A percentile compares a stretch with the other conserved stretches of the same genome.
Conservation (phyloP, 306 rosid species). For the Leucaena leucocephala region DNA sequence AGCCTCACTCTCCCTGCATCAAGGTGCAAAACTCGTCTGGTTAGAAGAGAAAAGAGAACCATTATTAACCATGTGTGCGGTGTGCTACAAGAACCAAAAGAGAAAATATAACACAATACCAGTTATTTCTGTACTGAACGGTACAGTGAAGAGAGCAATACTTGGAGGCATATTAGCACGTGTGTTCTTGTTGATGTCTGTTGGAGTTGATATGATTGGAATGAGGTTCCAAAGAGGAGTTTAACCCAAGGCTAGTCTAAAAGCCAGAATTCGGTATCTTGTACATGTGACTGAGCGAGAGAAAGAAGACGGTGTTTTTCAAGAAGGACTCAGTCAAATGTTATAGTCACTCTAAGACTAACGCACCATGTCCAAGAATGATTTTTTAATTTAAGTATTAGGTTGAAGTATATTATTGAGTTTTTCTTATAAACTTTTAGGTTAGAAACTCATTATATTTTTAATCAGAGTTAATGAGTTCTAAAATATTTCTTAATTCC, state of each 20-base stretch:
- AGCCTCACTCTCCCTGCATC: constrained; percentile 38
- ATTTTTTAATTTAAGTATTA: too few relatives aligned
- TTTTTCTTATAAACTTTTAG: too few relatives aligned
- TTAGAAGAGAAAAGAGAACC: constrained; percentile 19
- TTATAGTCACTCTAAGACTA: too few relatives aligned
- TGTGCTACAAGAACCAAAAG: not conserved
- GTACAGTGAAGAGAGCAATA: not conserved
- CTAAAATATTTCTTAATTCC: too few relatives aligned
- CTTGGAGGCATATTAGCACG: not conserved
- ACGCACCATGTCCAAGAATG: too few relatives aligned
- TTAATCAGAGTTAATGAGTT: too few relatives aligned
- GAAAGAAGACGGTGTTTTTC: not conserved
- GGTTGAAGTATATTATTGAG: too few relatives aligned
- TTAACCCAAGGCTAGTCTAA: not conserved
- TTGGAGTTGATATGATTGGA: not conserved
- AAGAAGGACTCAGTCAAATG: not conserved
- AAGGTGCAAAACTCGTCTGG: constrained; percentile 5
- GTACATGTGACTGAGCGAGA: not conserved
- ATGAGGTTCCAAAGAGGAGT: not conserved
- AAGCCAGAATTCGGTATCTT: not conserved
- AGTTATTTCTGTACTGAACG: not conserved
- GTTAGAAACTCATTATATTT: too few relatives aligned
- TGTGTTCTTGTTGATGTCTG: not conserved
- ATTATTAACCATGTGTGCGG: not conserved
- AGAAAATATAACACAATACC: not conserved